Base-by-base conservation (phyloP, 2,329 filamentous ascomycete genomes). In the Cordyceps javanica region DNA sequence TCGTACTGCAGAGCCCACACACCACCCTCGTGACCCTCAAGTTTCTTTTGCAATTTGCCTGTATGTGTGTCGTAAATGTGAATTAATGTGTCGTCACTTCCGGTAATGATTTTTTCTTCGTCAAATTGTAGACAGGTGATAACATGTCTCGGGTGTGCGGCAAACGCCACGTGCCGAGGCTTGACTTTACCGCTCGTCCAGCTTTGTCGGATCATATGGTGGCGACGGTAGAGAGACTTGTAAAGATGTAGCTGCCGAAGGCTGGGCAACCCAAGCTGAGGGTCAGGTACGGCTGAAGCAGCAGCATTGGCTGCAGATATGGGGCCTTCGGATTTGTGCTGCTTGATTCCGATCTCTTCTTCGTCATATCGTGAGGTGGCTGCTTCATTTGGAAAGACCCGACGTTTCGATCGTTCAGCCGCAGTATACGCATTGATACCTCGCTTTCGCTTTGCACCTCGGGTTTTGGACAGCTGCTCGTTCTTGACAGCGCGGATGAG, bases 41-140 rank as follows among this genome's bases (percentile, higher is more conserved):
- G 83, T 62, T 88, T 90, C 67, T 86, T 90, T 49, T 89, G 84
- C 36, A 96, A 75, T 62, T 88, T 88, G 59, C 94, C 94, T 0
- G 92, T 97, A 74, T 94, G 95, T 13, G 94, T 97, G 68, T 97
- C 92, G 71, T 97, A 99, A 32, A 99, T 91, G 66, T 99, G 92
- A 66, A 99, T 99, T 61, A 97, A 87, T 4, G 92, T 96, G 69
- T 99, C 94, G 69, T 99, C 94, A 68, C 93, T 97, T 26, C 94
- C 94, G 1, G 94, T 99, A 64, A 99, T 82, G 64, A 99, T 97
- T 74, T 97, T 97, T 77, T 99, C 92, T 50, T 92, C 90, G 68
- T 99, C 94, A 66, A 99, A 99, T 70, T 99, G 92, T 55, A 99
- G 80, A 69, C 94, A 99, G 16, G 94, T 99, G 54, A 99, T 96